Conservation (phyloP, 2,329 filamentous ascomycete genomes). For the Calonectria naviculata region DNA sequence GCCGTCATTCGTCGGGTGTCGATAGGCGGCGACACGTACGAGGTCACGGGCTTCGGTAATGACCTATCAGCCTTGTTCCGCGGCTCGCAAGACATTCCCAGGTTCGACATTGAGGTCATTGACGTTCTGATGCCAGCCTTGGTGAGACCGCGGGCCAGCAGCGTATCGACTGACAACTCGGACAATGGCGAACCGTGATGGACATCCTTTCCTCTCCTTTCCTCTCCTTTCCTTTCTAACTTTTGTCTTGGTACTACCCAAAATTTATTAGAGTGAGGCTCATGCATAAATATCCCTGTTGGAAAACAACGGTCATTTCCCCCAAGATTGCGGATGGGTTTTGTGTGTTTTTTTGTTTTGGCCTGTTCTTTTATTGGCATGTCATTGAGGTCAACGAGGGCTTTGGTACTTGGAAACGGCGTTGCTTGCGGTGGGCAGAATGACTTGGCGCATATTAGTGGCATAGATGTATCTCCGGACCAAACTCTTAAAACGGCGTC, state of each 20-base stretch:
- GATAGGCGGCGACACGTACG: slow-evolving; percentile 34
- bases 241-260: not conserved
- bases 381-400: not conserved
- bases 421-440: not conserved
- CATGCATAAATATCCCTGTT: not conserved
- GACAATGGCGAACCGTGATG: not conserved
- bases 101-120: slow-evolving; percentile 35
- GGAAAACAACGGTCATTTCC: not conserved
- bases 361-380: not conserved
- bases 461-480: not conserved
- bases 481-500: not conserved
- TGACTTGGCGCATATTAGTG: not conserved
- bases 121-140: not conserved
- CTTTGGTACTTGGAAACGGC: not conserved
- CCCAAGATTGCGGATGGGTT: not conserved
- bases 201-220: not conserved
- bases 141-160: not conserved
- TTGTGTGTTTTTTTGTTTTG: not conserved
- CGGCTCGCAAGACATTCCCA: slow-evolving; percentile 30
- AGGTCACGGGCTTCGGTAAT: slow-evolving; percentile 40
- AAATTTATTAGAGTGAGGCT: not conserved
- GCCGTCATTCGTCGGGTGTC: slow-evolving; percentile 36
- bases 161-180: not conserved
- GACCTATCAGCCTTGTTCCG: slow-evolving; percentile 39
- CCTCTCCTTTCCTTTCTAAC: not conserved